Base-by-base conservation (phyloP, 306 rosid genomes). In the Oxytropis ochrocephala region DNA sequence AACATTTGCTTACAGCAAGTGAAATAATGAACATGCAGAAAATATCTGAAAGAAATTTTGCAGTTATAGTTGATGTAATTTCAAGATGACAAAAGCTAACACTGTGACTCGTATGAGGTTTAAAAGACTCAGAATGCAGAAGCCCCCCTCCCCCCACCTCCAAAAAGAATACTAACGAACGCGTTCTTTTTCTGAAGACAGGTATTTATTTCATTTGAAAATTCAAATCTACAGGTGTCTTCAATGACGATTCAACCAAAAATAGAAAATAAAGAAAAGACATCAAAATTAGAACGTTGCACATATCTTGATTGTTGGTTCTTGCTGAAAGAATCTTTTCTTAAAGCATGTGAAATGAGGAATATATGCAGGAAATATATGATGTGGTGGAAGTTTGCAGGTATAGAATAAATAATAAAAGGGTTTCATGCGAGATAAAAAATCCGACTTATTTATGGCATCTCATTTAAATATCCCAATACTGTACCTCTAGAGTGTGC, bases 401-500 rank as follows among this genome's bases (percentile, higher is more conserved):
- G 59, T 16, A 11, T 55, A n/a, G 39, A 36, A 27, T 14, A 60
- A 3, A 62, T 13, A 39, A 50, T 38, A 42, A n/a, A 59, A 49
- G 9, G 52, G 62, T 48, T 47, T 57, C 19, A 46, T 44, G 78
- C 33, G 29, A 56, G 60, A 50, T 27, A 69, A 30, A 57, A 53
- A 33, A 67, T 63, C 35, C 30, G 14, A 61, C 49, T 43, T 76
- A 30, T 9, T 68, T 81, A 64, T n/a, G 21, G 38, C 47, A 59
- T 35, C 43, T 36, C 36, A 69, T 58, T 57, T 56, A 64, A 51
- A 14, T 33, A 55, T 61, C 46, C 59, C 58, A 58, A 78, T 64
- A 42, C 50, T 51, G 62, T 91, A 94, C 99, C 99, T 87, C 80
- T 73, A 94, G 78, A 50, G 91, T 84, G 81, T 88, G 92, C 84